Conservation (phyloP, 2,329 filamentous ascomycete species). For the Alternaria arborescens region DNA sequence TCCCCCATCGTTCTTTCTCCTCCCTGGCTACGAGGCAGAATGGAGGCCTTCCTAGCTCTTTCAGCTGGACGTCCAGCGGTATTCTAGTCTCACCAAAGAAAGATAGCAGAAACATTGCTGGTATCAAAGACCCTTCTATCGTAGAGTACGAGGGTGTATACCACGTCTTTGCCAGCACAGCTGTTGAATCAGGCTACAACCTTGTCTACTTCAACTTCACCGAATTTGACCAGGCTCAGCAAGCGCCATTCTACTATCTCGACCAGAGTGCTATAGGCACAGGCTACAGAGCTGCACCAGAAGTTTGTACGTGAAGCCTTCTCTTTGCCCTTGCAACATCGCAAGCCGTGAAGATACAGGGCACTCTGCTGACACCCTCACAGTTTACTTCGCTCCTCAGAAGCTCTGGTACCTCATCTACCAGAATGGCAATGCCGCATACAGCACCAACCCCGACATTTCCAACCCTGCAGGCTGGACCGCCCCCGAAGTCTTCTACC, state of each 20-base stretch:
- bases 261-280: constrained; percentile 50
- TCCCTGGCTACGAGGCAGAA: constrained; percentile 10
- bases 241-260: constrained; percentile 51
- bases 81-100: constrained; percentile 40
- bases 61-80: constrained; percentile 43
- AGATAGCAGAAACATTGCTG: constrained; percentile 36
- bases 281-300: constrained; percentile 53
- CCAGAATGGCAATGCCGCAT: constrained; percentile 56
- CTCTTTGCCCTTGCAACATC: neutral
- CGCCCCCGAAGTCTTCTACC: constrained; percentile 50
- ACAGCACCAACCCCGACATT: constrained; percentile 55
- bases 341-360: neutral
- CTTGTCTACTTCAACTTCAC: constrained; percentile 55
- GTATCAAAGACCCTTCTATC: constrained; percentile 50
- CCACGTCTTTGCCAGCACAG: constrained; percentile 55
- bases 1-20: neutral
- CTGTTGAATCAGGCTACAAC: constrained; percentile 49
- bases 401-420: constrained; percentile 55
- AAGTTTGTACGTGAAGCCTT: constrained; percentile 40
- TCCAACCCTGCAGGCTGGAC: constrained; percentile 53
- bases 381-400: constrained; percentile 53
- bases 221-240: constrained; percentile 43
- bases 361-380: neutral
- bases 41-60: constrained; percentile 33
- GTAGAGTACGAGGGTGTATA: constrained; percentile 52